Base-by-base conservation (phyloP, 164 flowering plant species). In the Tinospora cordifolia region DNA sequence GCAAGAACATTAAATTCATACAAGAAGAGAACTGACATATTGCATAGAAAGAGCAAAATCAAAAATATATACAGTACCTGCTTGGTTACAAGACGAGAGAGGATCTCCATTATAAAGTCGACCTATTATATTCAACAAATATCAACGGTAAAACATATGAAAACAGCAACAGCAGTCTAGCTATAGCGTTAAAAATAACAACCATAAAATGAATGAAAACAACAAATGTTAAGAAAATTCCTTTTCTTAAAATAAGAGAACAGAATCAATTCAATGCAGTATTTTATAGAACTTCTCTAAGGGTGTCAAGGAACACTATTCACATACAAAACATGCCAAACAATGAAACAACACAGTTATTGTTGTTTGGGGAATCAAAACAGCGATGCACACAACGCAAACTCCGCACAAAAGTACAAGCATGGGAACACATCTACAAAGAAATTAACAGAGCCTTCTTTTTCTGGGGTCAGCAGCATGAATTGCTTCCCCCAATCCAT, bases 21-120 rank as follows among this genome's bases (percentile, higher is more conserved):
- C 22, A 46, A 59, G 39, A 26, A 47, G 41, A 49, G 38, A 44
- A 62, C 75, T 63, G 66, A 68, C 24, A 13, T 19, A 30, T 38
- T 27, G 30, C 76, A 19, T 36, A 15, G 44, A 30, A 54, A 65
- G 24, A 73, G 14, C 1, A 21, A 49, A 58, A 62, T 62, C 38
- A 58, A 44, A 26, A 17, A 17, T 6, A 51, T 3, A 30, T 0
- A 46, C 6, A 26, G 77, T 68, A 94, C 99, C 98, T 95, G 96
- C 82, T 92, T 92, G 86, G 78, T 89, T 12, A 95, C 94, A 70
- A 95, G 96, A 41, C 98, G 96, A 17, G 90, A 88, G 65, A 95
- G 96, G 51, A 95, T 92, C 73, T 90, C 98, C 94, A 95, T 84
- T 72, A 90, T 80, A 62, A 91, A 92, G 44, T 88, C 96, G 67